Evolutionary conservation across 257 asterid genomes (phyloP).

Genomic region (Solanum peruvianum): DNA sequence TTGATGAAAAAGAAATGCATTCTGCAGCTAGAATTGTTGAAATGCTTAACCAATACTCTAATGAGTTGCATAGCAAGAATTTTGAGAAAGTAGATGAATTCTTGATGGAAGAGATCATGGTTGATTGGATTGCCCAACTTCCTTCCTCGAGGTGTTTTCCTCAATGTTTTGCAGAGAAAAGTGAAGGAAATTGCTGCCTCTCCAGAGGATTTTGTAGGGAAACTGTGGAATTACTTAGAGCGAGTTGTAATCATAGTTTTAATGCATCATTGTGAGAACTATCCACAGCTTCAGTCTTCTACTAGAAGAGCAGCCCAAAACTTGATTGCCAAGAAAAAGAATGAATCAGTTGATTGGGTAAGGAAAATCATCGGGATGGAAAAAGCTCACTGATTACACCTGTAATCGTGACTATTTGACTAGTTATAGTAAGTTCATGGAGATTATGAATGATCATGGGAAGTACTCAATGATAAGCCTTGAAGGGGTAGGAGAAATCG

Average conservation of each 20-base stretch:
- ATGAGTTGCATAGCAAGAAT: neutral
- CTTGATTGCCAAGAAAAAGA: constrained; percentile 4
- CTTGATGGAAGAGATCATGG: neutral
- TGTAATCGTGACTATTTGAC: neutral
- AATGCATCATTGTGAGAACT: neutral
- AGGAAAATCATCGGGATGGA: constrained; percentile 6
- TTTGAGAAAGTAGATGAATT: neutral
- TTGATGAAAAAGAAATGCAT: neutral
- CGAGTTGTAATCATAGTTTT: neutral
- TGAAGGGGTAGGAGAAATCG: constrained; percentile 11
- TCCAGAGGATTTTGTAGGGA: neutral
- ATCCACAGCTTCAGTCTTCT: neutral
- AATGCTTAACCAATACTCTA: constrained; percentile 1
- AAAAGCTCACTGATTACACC: neutral
- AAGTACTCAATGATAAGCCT: neutral
- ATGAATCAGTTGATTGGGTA: constrained; percentile 16
- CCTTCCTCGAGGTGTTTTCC: neutral
- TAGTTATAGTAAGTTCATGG: constrained; percentile 4
- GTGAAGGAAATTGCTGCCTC: neutral
- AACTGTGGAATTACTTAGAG: neutral
- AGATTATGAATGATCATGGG: neutral
- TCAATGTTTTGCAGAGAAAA: neutral
- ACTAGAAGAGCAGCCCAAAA: neutral
- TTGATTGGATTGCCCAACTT: neutral
- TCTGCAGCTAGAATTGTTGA: constrained; percentile 1